Evolutionary conservation across 2,329 filamentous ascomycete genomes (phyloP).

Genomic region (Onygenales sp.): DNA sequence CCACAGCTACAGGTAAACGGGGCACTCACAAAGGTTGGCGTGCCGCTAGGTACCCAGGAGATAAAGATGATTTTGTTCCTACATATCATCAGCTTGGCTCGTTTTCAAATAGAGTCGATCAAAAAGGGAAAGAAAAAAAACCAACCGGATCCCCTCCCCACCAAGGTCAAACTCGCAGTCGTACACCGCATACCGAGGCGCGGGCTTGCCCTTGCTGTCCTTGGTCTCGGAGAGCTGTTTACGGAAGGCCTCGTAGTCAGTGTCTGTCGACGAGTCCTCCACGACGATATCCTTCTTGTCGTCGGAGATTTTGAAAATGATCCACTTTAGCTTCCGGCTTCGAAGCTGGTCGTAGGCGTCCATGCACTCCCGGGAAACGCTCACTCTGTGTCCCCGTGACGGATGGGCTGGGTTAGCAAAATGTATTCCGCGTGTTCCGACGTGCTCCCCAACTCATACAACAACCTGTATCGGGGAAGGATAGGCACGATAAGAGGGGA

Average conservation of each 20-base stretch:
- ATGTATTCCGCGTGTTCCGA: no score
- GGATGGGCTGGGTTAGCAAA: background rate
- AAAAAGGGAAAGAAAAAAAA: background rate
- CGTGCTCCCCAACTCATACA: no score
- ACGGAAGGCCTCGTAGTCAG: conserved; percentile 41
- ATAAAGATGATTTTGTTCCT: conserved; percentile 45
- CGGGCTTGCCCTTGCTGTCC: conserved; percentile 33
- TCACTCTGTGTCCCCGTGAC: conserved; percentile 26
- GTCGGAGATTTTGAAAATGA: conserved; percentile 44
- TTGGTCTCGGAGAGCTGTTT: conserved; percentile 34
- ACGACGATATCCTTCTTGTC: conserved; percentile 41
- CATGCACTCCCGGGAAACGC: conserved; percentile 38
- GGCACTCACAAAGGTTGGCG: conserved; percentile 30
- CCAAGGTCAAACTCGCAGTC: conserved; percentile 41
- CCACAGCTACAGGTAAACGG: background rate
- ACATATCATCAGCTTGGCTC: background rate
- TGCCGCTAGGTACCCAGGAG: conserved; percentile 35
- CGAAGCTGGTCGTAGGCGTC: conserved; percentile 37
- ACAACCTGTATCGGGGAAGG: no score
- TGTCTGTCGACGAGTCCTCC: conserved; percentile 35
- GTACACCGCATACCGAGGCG: conserved; percentile 41
- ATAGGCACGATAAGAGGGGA: no score
- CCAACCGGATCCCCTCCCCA: conserved; percentile 32
- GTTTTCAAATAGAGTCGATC: conserved; percentile 6
- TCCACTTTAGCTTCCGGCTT: conserved; percentile 37